Percentiles rank a stretch among this genome's conserved stretches.
These are phyloP conservation scores for Hymenoscyphus salicellus DNA, from an alignment of 2,329 filamentous ascomycete species.

Conservation along the genomic window DNA sequence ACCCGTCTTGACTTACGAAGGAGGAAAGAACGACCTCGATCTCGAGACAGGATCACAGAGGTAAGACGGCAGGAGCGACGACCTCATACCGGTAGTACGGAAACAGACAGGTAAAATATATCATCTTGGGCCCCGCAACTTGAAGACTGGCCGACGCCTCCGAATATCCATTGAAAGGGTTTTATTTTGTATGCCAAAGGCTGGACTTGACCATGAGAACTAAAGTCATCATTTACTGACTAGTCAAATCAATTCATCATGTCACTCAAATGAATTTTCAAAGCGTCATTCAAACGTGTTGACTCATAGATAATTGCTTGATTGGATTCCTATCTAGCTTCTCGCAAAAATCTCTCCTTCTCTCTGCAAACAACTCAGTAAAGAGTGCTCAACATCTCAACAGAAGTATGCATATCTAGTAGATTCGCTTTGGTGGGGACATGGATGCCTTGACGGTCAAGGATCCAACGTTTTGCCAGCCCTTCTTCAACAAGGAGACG, in stretches of 20 bases:
- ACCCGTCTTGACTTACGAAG: no score
- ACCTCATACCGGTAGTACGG: no score
- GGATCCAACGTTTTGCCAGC: constrained; percentile 99
- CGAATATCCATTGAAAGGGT: no score
- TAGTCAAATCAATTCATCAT: not conserved
- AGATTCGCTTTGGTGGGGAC: constrained; percentile 96
- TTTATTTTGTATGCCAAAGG: no score
- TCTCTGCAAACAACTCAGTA: constrained; percentile 28
- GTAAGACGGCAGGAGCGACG: no score
- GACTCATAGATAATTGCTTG: not conserved
- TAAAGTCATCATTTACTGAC: not conserved
- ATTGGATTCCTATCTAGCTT: constrained; percentile 28
- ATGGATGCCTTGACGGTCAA: constrained; percentile 99
- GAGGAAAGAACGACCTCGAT: no score
- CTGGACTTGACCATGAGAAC: not conserved
- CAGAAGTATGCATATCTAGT: constrained; percentile 56
- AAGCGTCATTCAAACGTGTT: not conserved
- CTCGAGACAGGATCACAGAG: no score
- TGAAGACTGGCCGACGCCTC: no score
- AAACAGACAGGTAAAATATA: no score
- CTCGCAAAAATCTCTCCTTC: constrained; percentile 21
- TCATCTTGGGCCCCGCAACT: no score
- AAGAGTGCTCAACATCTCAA: constrained; percentile 29
- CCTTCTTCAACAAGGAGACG: constrained; percentile 99
- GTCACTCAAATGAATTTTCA: not conserved